phyloP scores from a whole-genome alignment of 2,329 filamentous ascomycete genomes.

The Colletotrichum zoysiae region DNA sequence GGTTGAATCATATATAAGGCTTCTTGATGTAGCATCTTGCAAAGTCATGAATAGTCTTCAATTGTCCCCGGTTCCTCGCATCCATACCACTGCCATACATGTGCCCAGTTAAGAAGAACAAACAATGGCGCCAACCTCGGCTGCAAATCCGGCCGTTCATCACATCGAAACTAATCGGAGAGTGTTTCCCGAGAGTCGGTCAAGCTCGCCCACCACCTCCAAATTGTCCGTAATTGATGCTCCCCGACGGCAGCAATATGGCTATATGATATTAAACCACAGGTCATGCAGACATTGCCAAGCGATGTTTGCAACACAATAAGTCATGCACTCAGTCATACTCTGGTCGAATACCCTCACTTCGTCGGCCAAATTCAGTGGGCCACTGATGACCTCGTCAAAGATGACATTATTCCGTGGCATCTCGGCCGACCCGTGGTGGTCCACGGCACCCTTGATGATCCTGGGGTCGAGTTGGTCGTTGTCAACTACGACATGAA shows the following conservation, averaged over 20 bases:
- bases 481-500: constrained; percentile 47
- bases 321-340: constrained; percentile 48
- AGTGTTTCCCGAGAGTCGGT: constrained; percentile 13
- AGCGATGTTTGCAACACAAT: constrained; percentile 22
- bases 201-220: background rate
- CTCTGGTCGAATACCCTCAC: constrained; percentile 56
- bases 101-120: too few species aligned
- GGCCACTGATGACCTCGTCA: constrained; percentile 46
- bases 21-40: background rate
- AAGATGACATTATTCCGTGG: constrained; percentile 44
- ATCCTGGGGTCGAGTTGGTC: constrained; percentile 58
- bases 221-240: constrained; percentile 58
- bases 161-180: constrained; percentile 1
- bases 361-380: constrained; percentile 57
- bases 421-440: constrained; percentile 53
- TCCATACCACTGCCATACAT: background rate
- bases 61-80: too few species aligned
- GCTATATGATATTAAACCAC: constrained; percentile 55
- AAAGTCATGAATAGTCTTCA: background rate
- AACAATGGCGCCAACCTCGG: background rate
- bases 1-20: background rate
- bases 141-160: background rate
- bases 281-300: background rate
- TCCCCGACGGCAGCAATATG: constrained; percentile 57
- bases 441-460: constrained; percentile 51